These are phyloP conservation scores for Areca catechu DNA, from an alignment of 176 grass and related monocot species.

Conservation along the genomic window DNA sequence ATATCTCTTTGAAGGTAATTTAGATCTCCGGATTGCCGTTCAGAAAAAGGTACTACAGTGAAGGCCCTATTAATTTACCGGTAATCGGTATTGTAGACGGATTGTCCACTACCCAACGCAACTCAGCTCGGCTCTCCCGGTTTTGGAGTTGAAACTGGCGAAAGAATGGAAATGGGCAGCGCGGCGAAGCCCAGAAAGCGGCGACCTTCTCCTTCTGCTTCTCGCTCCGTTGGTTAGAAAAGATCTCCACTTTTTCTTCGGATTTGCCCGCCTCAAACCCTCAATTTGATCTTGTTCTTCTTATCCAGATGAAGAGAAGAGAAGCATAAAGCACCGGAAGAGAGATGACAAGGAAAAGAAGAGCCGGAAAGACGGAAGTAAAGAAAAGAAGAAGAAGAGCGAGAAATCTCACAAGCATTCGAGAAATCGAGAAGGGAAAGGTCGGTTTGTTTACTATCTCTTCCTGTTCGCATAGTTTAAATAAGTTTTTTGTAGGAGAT, in stretches of 20 bases:
- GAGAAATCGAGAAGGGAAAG: slow-evolving; percentile 53
- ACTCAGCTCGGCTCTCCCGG: too few species aligned
- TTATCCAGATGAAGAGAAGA: slow-evolving; percentile 52
- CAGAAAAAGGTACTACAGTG: too few species aligned
- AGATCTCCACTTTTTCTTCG: neutral
- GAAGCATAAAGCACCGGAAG: slow-evolving; percentile 38
- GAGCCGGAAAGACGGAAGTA: slow-evolving; percentile 28
- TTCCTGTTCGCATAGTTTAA: neutral
- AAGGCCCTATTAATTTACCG: too few species aligned
- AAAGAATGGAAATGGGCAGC: slow-evolving; percentile 27
- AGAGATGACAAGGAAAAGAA: slow-evolving; percentile 27
- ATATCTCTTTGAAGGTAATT: too few species aligned
- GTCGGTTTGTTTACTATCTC: slow-evolving; percentile 21
- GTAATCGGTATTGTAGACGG: too few species aligned
- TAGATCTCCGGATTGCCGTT: too few species aligned
- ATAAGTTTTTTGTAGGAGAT: neutral
- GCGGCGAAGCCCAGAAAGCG: slow-evolving; percentile 60
- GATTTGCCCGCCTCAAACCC: neutral
- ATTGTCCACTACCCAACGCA: too few species aligned
- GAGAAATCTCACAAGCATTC: slow-evolving; percentile 28
- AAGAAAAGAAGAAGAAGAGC: slow-evolving; percentile 43
- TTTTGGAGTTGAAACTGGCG: too few species aligned
- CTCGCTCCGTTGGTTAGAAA: slow-evolving; percentile 4
- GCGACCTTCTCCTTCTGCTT: slow-evolving; percentile 45
- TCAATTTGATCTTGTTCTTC: slow-evolving; percentile 6